Conservation (phyloP, 192 early-diverging fungal species). For the Entomortierella beljakovae region DNA sequence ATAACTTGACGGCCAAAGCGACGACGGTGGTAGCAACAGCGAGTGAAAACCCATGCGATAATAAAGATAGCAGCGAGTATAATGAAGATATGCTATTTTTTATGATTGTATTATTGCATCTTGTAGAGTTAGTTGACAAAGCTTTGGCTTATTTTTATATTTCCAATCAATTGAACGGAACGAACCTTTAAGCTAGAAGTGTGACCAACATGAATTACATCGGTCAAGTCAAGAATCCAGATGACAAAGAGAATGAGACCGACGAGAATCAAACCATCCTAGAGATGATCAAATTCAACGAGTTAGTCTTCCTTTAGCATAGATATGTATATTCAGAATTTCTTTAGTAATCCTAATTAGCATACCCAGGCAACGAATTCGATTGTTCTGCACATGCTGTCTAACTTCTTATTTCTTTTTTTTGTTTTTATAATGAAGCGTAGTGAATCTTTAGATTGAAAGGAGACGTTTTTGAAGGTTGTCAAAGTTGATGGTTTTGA, state of each 20-base stretch:
- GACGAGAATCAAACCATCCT: slow-evolving; percentile 40
- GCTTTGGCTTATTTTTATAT: not conserved
- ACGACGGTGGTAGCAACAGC: slow-evolving; percentile 31
- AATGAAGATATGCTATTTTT: slow-evolving; percentile 34
- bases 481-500: too few relatives aligned
- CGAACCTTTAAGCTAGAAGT: slow-evolving; percentile 31
- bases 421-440: too few relatives aligned
- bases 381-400: slow-evolving; percentile 36
- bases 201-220: slow-evolving; percentile 20
- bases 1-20: too few relatives aligned
- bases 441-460: not conserved
- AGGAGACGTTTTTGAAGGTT: not conserved
- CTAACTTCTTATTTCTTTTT: too few relatives aligned
- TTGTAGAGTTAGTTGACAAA: not conserved
- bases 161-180: not conserved
- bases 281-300: not conserved
- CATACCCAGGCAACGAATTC: slow-evolving; percentile 40
- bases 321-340: not conserved
- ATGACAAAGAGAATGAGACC: slow-evolving; percentile 36
- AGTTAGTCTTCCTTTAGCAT: too few relatives aligned
- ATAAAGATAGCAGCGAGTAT: slow-evolving; percentile 34
- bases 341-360: not conserved
- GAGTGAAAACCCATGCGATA: slow-evolving; percentile 43
- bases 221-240: slow-evolving; percentile 33
- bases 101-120: not conserved